Conservation (phyloP, 192 early-diverging fungal species). For the Diversispora epigaea region DNA sequence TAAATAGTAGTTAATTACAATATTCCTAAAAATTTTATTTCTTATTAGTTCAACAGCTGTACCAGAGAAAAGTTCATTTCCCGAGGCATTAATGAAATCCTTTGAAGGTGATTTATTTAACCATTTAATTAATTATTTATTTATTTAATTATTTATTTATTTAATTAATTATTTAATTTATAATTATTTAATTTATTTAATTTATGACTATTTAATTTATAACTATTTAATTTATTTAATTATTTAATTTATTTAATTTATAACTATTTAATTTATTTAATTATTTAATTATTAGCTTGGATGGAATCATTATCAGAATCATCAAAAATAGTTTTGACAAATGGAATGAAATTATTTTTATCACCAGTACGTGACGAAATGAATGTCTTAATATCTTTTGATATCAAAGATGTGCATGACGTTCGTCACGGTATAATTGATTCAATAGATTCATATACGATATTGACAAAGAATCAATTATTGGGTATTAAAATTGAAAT, state of each 20-base stretch:
- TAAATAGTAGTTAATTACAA: background rate
- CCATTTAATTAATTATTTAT: background rate
- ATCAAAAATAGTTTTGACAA: slow-evolving; percentile 41
- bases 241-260: background rate
- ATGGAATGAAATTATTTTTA: slow-evolving; percentile 42
- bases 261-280: background rate
- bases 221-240: background rate
- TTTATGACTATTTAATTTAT: background rate
- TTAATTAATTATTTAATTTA: background rate
- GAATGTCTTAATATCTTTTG: slow-evolving; percentile 42
- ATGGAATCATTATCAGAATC: slow-evolving; percentile 21
- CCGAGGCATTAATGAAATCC: background rate
- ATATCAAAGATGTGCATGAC: slow-evolving; percentile 34
- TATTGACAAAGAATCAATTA: slow-evolving; percentile 34
- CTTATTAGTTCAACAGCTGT: background rate
- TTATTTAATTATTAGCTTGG: slow-evolving; percentile 31
- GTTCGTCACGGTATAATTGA: slow-evolving; percentile 10
- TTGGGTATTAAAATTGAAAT: slow-evolving; percentile 40
- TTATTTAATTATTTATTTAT: background rate
- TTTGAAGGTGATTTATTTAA: background rate
- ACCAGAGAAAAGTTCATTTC: background rate
- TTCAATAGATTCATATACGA: slow-evolving; percentile 35
- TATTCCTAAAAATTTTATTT: background rate
- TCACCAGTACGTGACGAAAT: slow-evolving; percentile 31
- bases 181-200: background rate